These are phyloP conservation scores for Fraxinus dipetala DNA, from an alignment of 305 asterid species.

Conservation along the genomic window DNA sequence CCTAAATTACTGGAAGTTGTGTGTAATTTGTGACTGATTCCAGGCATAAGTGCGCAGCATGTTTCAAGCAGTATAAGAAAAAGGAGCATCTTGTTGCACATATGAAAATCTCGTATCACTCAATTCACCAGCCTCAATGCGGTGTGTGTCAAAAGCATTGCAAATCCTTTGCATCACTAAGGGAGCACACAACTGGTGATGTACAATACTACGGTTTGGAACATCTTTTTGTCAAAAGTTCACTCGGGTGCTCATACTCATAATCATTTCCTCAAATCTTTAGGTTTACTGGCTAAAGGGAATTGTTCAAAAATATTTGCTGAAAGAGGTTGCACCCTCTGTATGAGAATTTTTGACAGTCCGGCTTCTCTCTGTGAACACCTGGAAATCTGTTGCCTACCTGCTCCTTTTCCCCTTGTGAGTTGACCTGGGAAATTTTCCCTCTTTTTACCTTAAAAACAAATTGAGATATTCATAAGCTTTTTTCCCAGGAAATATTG, in stretches of 20 bases:
- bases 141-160: conserved; percentile 47
- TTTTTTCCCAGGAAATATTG: neutral
- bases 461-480: neutral
- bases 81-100: conserved; percentile 51
- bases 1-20: conserved; percentile 1
- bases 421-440: conserved; percentile 22
- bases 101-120: conserved; percentile 42
- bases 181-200: conserved; percentile 50
- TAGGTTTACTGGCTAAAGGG: conserved; percentile 45
- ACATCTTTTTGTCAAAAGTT: conserved; percentile 14
- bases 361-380: conserved; percentile 32
- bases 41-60: conserved; percentile 56
- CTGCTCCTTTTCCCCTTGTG: conserved; percentile 40
- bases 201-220: neutral
- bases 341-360: conserved; percentile 35
- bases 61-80: conserved; percentile 56
- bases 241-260: conserved; percentile 16
- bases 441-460: neutral
- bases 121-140: conserved; percentile 52
- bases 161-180: conserved; percentile 48
- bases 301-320: conserved; percentile 38
- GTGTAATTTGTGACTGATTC: conserved; percentile 5
- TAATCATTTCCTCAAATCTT: conserved; percentile 4
- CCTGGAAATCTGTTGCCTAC: conserved; percentile 29
- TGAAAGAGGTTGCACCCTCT: conserved; percentile 46